Base-by-base conservation (phyloP, 805 yeast species). In the Teunomyces barrocoloradensis region DNA sequence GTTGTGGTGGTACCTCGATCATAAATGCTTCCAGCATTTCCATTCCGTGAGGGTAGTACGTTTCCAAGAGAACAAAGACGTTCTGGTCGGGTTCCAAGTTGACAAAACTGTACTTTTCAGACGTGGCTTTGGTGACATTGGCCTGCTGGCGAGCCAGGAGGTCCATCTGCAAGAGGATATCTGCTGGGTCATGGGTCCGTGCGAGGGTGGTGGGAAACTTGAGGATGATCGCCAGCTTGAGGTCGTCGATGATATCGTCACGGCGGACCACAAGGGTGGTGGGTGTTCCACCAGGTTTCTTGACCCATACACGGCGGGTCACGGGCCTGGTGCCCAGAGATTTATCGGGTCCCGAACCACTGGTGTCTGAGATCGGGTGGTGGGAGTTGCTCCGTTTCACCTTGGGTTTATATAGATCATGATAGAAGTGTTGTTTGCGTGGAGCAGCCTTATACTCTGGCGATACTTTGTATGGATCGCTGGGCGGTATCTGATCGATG, bases 171-270 rank as follows among this genome's bases (percentile, higher is more conserved):
- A 82, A 61, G 13, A 71, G 46, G 53, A 85, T 48, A 60, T 87
- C 89, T 9, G 96, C 81, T 6, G 95, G 83, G 68, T 89, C 89
- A 58, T 75, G 78, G 40, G 70, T 61, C 50, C 78, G 62, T 3
- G 82, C 87, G 47, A 85, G 59, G 2, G 88, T 77, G 49, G 85
- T 81, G 46, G 95, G 87, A 62, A 78, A 86, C 55, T 84, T 87
- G 39, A 68, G 68, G 32, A 83, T 64, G 1, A 91, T 75, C 49
- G 81, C 75, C 9, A 75, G 68, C 58, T 91, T 91, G 56, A 91
- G 70, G 64, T 92, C 96, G 63, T 91, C 98, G 4, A 91, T 77
- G 1, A 90, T 75, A 59, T 87, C 92, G 17, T 64, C 60, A 27
- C 80, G 80, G 13, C 73, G 71, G 15, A 87, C 85, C 48, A 73